These are phyloP conservation scores for Trametes villosa DNA, from an alignment of 768 basidiomycete species.

Conservation along the genomic window DNA sequence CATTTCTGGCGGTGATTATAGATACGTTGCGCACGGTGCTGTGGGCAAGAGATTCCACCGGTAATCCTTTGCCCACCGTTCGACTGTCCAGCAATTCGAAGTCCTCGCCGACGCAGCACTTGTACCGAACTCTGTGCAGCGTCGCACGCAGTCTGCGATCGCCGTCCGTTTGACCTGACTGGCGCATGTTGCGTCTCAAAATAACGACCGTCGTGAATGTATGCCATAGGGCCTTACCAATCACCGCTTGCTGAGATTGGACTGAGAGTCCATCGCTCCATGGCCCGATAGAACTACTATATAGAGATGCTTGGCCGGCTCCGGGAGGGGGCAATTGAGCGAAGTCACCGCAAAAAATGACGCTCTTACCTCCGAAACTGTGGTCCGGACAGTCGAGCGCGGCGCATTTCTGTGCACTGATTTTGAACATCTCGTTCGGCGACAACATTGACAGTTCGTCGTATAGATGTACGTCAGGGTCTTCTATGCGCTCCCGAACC, in stretches of 20 bases:
- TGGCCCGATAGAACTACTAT: neutral
- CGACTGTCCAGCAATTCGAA: neutral
- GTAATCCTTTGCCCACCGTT: no score
- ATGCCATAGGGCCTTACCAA: neutral
- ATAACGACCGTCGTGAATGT: neutral
- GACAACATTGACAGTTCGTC: neutral
- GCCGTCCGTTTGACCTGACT: neutral
- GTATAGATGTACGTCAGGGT: neutral
- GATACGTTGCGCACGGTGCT: constrained; percentile 37
- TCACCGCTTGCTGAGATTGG: neutral
- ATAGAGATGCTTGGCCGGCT: neutral
- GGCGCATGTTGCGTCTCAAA: neutral
- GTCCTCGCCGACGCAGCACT: neutral
- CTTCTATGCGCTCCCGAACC: neutral
- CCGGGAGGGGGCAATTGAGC: constrained; percentile 8
- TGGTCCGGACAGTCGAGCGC: neutral
- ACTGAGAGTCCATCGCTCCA: neutral
- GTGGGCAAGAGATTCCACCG: neutral
- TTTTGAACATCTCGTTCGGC: neutral
- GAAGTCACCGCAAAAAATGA: neutral
- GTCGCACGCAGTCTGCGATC: neutral
- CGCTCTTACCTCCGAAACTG: neutral
- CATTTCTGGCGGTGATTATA: constrained; percentile 39
- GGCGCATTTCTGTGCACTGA: constrained; percentile 25
- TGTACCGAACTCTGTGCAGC: neutral